Evolutionary conservation across 2,329 filamentous ascomycete genomes (phyloP).

Genomic region (Botrytis medusae): DNA sequence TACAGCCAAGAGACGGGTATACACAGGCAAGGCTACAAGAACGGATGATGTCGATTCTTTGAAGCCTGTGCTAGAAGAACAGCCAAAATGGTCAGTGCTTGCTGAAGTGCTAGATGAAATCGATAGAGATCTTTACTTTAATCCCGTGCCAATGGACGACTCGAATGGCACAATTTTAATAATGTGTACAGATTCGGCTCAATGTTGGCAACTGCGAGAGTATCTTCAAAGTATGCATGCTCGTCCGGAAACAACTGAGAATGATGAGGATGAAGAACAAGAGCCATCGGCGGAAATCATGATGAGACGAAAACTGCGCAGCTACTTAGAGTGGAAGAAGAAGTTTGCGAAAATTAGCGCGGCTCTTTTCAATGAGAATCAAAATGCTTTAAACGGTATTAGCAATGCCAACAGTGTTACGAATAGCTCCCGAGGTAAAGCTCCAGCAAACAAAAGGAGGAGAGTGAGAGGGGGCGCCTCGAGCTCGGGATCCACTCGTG

Average conservation of each 20-base stretch:
- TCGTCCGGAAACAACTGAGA: constrained; percentile 47
- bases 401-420: constrained; percentile 51
- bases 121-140: constrained; percentile 84
- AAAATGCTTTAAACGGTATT: constrained; percentile 70
- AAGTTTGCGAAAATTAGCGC: constrained; percentile 85
- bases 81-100: constrained; percentile 88
- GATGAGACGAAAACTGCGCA: constrained; percentile 83
- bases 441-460: constrained; percentile 81
- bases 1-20: constrained; percentile 83
- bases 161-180: constrained; percentile 91
- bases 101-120: constrained; percentile 94
- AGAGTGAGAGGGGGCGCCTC: constrained; percentile 75
- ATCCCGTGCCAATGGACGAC: constrained; percentile 72
- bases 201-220: constrained; percentile 84
- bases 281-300: constrained; percentile 78
- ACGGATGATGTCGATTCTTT: constrained; percentile 47
- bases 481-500: constrained; percentile 58
- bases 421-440: constrained; percentile 53
- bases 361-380: constrained; percentile 75
- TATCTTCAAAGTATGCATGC: constrained; percentile 90
- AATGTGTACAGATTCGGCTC: constrained; percentile 89
- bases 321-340: constrained; percentile 87
- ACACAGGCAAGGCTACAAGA: constrained; percentile 60
- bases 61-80: constrained; percentile 82
- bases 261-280: constrained; percentile 50